Percentiles rank a stretch among this genome's conserved stretches.
Conservation (phyloP, 352 stramenopile genomes). For the Pythium pyrilobum region DNA sequence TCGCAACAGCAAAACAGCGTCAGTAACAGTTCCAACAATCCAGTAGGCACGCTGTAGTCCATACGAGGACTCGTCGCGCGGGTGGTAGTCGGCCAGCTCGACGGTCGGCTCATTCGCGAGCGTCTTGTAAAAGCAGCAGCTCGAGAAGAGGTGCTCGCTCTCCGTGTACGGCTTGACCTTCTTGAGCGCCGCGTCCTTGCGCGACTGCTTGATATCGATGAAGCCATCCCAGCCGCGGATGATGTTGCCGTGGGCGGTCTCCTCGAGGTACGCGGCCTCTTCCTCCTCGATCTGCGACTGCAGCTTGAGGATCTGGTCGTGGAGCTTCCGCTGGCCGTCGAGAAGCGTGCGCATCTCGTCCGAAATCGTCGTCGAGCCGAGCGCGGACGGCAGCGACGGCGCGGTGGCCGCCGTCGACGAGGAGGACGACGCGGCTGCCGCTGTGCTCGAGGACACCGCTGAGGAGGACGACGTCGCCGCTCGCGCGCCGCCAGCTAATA, state of each 20-base stretch:
- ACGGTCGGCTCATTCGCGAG: constrained; percentile 47
- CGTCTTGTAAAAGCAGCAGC: constrained; percentile 57
- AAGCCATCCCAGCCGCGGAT: constrained; percentile 86
- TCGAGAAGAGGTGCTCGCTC: constrained; percentile 75
- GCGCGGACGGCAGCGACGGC: neutral
- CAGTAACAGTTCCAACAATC: neutral
- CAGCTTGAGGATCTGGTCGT: constrained; percentile 64
- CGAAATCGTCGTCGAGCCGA: constrained; percentile 29
- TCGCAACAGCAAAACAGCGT: no score
- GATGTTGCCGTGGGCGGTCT: constrained; percentile 84
- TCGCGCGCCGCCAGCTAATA: no score
- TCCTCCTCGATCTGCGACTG: constrained; percentile 78
- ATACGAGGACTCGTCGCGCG: constrained; percentile 22
- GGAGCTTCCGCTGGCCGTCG: constrained; percentile 59
- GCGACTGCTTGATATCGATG: constrained; percentile 71
- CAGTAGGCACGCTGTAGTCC: neutral
- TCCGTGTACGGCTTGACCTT: constrained; percentile 79
- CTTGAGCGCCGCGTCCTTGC: constrained; percentile 72
- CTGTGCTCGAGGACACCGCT: no score
- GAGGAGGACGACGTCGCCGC: no score
- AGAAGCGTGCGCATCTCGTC: constrained; percentile 71
- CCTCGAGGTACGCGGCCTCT: constrained; percentile 72
- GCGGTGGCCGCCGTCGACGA: neutral
- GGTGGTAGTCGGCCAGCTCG: constrained; percentile 45
- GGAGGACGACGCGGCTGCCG: neutral